A percentile compares a stretch with the other conserved stretches of the same genome.
phyloP scores from a whole-genome alignment of 2,329 filamentous ascomycete genomes.

The Cercospora canescens region DNA sequence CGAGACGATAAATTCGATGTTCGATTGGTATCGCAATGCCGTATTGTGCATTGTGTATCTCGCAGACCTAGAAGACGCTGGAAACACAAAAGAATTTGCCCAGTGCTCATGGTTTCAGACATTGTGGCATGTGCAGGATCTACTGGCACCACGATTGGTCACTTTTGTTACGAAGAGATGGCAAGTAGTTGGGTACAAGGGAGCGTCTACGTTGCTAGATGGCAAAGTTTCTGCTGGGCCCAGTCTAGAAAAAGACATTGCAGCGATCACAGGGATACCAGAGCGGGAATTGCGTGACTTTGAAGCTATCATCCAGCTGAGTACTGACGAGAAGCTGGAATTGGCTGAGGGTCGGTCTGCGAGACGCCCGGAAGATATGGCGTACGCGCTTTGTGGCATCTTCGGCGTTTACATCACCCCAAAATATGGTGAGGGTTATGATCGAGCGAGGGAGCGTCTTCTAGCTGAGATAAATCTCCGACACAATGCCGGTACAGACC shows the following conservation, averaged over 20 bases:
- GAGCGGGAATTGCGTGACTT: conserved; percentile 20
- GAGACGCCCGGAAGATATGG: conserved; percentile 20
- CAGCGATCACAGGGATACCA: conserved; percentile 14
- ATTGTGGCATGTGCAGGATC: conserved; percentile 29
- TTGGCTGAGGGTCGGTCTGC: conserved; percentile 25
- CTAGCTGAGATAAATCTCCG: conserved; percentile 5
- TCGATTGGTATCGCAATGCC: conserved; percentile 24
- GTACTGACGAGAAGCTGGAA: conserved; percentile 19
- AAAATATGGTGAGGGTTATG: conserved; percentile 21
- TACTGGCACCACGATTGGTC: conserved; percentile 23
- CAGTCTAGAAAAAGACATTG: conserved; percentile 14
- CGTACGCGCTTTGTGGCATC: conserved; percentile 24
- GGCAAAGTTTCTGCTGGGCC: conserved; percentile 1
- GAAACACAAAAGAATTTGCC: conserved; percentile 5
- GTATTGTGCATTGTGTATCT: conserved; percentile 26
- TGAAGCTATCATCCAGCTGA: conserved; percentile 7
- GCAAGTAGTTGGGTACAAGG: conserved; percentile 30
- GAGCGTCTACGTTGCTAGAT: not conserved
- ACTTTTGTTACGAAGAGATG: conserved; percentile 23
- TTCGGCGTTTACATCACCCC: conserved; percentile 16
- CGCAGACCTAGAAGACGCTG: conserved; percentile 11
- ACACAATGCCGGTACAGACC: conserved; percentile 11
- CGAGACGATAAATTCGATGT: conserved; percentile 28
- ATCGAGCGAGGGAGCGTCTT: conserved; percentile 21
- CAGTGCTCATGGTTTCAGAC: conserved; percentile 26